These are phyloP conservation scores for Amanita phalloides DNA, from an alignment of 768 basidiomycete genomes.

Conservation along the genomic window DNA sequence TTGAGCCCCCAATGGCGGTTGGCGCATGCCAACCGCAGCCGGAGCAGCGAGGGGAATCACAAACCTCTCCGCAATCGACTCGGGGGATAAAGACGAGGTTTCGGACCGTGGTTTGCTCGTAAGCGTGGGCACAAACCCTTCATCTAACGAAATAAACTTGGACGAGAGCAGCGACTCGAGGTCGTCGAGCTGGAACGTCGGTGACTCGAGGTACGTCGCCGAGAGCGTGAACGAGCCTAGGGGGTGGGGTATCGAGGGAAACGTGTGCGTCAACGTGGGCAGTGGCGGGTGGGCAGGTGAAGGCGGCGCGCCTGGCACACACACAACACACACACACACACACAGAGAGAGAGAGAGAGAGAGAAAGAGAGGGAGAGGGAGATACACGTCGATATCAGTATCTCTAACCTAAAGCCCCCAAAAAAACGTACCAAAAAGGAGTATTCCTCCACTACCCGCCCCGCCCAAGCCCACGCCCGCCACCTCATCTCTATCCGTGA, in stretches of 20 bases:
- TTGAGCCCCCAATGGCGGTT: not conserved
- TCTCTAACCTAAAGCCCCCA: not conserved
- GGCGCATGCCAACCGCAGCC: not conserved
- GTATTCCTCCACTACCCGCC: slow-evolving; percentile 9
- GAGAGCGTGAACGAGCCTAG: slow-evolving; percentile 52
- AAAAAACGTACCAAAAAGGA: slow-evolving; percentile 23
- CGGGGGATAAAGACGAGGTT: not conserved
- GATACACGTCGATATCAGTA: not conserved
- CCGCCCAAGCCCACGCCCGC: not conserved
- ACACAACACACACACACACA: too few relatives aligned
- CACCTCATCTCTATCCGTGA: slow-evolving; percentile 20
- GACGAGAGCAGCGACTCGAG: slow-evolving; percentile 69
- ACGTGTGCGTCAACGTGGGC: slow-evolving; percentile 43
- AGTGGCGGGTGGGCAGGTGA: slow-evolving; percentile 27
- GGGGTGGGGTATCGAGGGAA: slow-evolving; percentile 61
- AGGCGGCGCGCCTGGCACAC: slow-evolving; percentile 23
- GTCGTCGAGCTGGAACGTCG: slow-evolving; percentile 67
- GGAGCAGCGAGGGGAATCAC: not conserved
- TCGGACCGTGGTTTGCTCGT: slow-evolving; percentile 20
- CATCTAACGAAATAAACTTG: slow-evolving; percentile 58
- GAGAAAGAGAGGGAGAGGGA: too few relatives aligned
- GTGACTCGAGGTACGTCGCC: slow-evolving; percentile 52
- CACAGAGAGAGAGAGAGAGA: too few relatives aligned
- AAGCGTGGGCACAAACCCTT: slow-evolving; percentile 67
- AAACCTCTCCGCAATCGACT: slow-evolving; percentile 3